Base-by-base conservation (phyloP, 2,329 filamentous ascomycete genomes). In the Podosphaera leucotricha region DNA sequence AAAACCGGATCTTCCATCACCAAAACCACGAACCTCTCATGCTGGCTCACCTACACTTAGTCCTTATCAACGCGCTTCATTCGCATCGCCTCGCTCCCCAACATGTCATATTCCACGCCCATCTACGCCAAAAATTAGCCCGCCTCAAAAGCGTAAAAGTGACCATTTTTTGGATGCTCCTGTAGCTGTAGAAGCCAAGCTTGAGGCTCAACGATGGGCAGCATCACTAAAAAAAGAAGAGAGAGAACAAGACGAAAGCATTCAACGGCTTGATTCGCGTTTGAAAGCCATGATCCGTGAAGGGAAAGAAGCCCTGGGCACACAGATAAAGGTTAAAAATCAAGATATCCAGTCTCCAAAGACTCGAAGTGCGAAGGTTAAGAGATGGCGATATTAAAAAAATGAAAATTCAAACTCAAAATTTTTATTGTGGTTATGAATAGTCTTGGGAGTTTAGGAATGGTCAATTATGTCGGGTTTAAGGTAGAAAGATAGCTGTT, bases 201-300 rank as follows among this genome's bases (percentile, higher is more conserved):
- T 67, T 18, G 83, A 93, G 54, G 81, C 82, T 6, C 77, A 78
- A 55, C 70, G 72, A 38, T 72, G 86, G 45, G 76, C 83, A 5
- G 75, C 76, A n/a, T 71, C 74, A 55, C 72, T 78, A 50, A 67
- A 75, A 20, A 72, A 73, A 43, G 80, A 81, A 46, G 84, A 93
- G 53, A 68, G 75, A 39, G 77, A 86, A 52, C 72, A 81, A 6
- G 85, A 95, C 52, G 73, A 77, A 38, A 76, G 79, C 43, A 79
- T 95, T 52, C 75, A 75, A 41, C 72, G 78, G 21, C 75, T 95
- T 60, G 92, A 90, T 57, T 68, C 73, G 41, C 75, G 80, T 53
- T 64, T 95, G 41, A 73, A 80, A 55, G 80, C 77, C 28, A 84
- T 98, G 80, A 92, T 98, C 44, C 70, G 77, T 1, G 79, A 95